phyloP scores from a whole-genome alignment of 2,329 filamentous ascomycete genomes.

The Uncinocarpus reesii region DNA sequence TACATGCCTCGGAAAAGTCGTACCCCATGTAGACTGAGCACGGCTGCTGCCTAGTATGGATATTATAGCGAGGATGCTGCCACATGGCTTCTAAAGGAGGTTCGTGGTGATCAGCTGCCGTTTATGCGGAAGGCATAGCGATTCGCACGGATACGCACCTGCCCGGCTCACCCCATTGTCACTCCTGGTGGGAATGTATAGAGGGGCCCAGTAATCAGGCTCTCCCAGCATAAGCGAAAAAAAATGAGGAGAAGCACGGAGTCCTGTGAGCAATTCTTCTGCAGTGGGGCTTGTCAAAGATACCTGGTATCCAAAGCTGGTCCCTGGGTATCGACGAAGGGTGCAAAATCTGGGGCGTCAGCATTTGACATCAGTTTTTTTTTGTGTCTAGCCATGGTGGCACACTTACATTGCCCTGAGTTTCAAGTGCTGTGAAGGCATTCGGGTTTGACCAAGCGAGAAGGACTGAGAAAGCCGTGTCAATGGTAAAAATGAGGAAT shows the following conservation, averaged over 20 bases:
- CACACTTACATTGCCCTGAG: neutral
- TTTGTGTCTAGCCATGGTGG: neutral
- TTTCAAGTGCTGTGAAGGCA: neutral
- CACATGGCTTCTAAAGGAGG: neutral
- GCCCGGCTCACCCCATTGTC: neutral
- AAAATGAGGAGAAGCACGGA: neutral
- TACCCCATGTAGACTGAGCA: neutral
- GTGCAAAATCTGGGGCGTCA: neutral
- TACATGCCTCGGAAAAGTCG: neutral
- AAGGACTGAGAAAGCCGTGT: neutral
- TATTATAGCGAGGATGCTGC: neutral
- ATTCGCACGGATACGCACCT: neutral
- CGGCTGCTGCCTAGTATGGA: neutral
- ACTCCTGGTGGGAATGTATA: neutral
- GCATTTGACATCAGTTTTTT: neutral
- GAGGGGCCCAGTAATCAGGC: neutral
- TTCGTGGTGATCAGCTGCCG: neutral
- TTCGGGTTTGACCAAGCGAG: neutral
- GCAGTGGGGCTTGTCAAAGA: neutral
- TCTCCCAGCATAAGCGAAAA: neutral
- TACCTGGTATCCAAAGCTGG: neutral
- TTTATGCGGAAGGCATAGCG: neutral
- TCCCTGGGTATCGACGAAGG: neutral
- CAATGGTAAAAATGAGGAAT: neutral
- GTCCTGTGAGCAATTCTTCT: neutral